Evolutionary conservation across 176 grass and related monocot species (phyloP), one percentile per base, ranked within the genome.

Genomic region (Neostapfia colusana): DNA sequence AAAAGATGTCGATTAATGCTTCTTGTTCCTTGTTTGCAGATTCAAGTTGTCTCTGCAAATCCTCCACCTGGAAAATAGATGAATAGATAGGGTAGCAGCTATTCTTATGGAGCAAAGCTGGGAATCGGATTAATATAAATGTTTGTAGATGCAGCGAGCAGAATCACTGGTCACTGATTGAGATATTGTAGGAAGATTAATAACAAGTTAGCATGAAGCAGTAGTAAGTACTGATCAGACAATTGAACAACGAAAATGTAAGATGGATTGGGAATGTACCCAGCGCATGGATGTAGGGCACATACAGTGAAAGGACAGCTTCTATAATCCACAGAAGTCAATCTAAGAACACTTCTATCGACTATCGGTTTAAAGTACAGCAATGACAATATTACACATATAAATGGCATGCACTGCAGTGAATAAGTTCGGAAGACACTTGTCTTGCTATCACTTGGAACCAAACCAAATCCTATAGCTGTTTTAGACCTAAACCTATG

Each of bases 1-100:
- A 90, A 83, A 99, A 99, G 41, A 99, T 86, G 27, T 90, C 89
- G 1, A 99, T 99, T 65, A 95, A 57, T 39, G 95, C 91, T 74
- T 95, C 95, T 77, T 99, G 95, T 70, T 99, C 95, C 69, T 92
- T 92, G 65, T 79, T 87, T 71, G 87, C 50, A 65, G 82, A 78
- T 77, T 95, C 91, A 65, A 99, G 74, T 72, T 95, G 88, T 68
- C 87, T 84, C 36, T 92, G 67, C 63, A 82, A 46, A 78, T 81
- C 95, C 87, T 99, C 87, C 70, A 99, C 53, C 95, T 99, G 80
- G 16, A 78, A 84, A 79, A 65, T 65, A 57, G 75, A 26, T 59
- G 23, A 73, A 14, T 50, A 57, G 39, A 65, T 48, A 21, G 48
- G 41, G 15, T 21, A 45, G 34, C 51, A 77, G 23, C 45, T 8